A percentile compares a stretch with the other conserved stretches of the same genome.
phyloP scores from a whole-genome alignment of 176 grass and related monocot genomes.

The Carex scoparia region DNA sequence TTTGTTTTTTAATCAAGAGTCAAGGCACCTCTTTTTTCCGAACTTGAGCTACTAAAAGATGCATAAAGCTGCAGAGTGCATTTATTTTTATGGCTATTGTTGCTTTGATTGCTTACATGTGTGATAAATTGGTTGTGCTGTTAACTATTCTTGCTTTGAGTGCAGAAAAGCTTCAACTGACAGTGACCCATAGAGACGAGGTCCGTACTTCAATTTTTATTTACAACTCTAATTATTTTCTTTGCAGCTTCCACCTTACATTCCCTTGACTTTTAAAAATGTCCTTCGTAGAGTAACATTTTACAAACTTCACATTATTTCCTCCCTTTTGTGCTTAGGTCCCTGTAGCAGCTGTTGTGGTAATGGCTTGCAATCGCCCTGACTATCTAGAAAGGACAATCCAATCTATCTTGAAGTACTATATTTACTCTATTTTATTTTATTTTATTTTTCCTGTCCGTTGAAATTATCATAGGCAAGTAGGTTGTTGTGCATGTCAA shows the following conservation, averaged over 20 bases:
- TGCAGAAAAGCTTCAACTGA: slow-evolving; percentile 74
- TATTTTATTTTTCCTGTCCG: not conserved
- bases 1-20: not conserved
- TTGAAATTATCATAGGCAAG: not conserved
- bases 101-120: not conserved
- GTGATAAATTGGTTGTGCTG: not conserved
- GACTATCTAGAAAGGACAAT: slow-evolving; percentile 95
- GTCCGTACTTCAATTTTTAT: slow-evolving; percentile 30
- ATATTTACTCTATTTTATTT: not conserved
- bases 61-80: not conserved
- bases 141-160: slow-evolving; percentile 36
- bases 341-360: slow-evolving; percentile 85
- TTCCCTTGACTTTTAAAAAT: not conserved
- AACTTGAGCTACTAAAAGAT: not conserved
- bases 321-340: slow-evolving; percentile 36
- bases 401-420: slow-evolving; percentile 90
- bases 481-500: slow-evolving; percentile 13
- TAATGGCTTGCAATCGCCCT: slow-evolving; percentile 98
- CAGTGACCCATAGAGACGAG: slow-evolving; percentile 47
- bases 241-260: not conserved
- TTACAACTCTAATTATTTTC: slow-evolving; percentile 12
- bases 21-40: not conserved
- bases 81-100: not conserved
- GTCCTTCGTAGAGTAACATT: not conserved
- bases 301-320: slow-evolving; percentile 13